A percentile compares a stretch with the other conserved stretches of the same genome.
Evolutionary conservation across 352 stramenopile species (phyloP).

Genomic region (Phytophthora kernoviae): DNA sequence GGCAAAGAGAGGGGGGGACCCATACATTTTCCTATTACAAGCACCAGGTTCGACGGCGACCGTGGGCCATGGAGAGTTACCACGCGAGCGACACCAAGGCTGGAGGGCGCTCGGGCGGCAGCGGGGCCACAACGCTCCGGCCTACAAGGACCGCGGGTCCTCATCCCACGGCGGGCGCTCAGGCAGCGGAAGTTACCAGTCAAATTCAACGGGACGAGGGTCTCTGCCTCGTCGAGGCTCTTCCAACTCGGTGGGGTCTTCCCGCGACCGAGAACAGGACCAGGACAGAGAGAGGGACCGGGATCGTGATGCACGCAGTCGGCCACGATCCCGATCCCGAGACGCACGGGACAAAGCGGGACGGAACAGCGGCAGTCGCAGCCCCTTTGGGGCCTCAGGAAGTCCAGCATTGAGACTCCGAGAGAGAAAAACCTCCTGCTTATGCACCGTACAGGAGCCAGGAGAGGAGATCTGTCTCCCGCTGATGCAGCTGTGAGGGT

Average conservation of each 20-base stretch:
- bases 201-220: constrained; percentile 18
- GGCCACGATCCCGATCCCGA: constrained; percentile 45
- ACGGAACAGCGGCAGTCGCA: constrained; percentile 35
- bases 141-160: constrained; percentile 37
- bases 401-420: constrained; percentile 61
- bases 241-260: constrained; percentile 37
- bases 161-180: constrained; percentile 26
- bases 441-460: constrained; percentile 70
- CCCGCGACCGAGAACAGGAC: constrained; percentile 42
- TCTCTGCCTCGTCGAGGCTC: constrained; percentile 58
- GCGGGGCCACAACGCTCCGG: constrained; percentile 1
- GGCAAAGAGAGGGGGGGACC: neutral
- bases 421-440: constrained; percentile 76
- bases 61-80: constrained; percentile 25
- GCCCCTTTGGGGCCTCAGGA: constrained; percentile 47
- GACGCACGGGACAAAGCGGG: constrained; percentile 24
- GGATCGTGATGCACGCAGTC: constrained; percentile 36
- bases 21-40: neutral
- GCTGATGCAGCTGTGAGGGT: constrained; percentile 59
- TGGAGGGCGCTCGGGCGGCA: constrained; percentile 13
- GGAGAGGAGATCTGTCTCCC: constrained; percentile 51
- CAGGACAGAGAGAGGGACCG: constrained; percentile 30
- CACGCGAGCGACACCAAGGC: constrained; percentile 33
- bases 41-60: neutral
- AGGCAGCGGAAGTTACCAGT: constrained; percentile 24